Evolutionary conservation across 164 flowering plant genomes (phyloP).

Genomic region (Liriodendron chinense): DNA sequence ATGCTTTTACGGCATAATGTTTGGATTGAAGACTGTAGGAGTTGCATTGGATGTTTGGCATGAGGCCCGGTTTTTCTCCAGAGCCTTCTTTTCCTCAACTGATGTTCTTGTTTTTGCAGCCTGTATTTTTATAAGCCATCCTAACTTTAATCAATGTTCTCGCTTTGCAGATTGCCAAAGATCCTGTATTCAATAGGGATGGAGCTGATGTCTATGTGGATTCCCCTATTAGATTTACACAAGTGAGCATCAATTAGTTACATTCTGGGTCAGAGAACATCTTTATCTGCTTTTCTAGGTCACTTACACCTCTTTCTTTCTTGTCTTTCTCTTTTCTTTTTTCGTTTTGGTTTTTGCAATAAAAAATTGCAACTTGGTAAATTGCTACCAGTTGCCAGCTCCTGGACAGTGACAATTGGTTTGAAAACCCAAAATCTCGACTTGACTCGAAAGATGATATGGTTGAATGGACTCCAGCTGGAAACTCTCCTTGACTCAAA

Average conservation of each 20-base stretch:
- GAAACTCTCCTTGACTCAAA: too few relatives aligned
- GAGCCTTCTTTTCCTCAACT: not conserved
- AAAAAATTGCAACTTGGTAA: too few relatives aligned
- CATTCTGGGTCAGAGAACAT: too few relatives aligned
- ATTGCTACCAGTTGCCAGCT: too few relatives aligned
- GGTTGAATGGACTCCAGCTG: too few relatives aligned
- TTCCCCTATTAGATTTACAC: conserved; percentile 73
- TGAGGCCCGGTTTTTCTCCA: not conserved
- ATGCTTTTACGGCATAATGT: not conserved
- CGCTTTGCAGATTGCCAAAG: conserved; percentile 56
- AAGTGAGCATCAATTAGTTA: conserved; percentile 40
- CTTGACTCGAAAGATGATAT: too few relatives aligned
- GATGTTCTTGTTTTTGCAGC: not conserved
- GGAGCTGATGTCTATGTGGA: conserved; percentile 89
- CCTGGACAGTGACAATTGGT: too few relatives aligned
- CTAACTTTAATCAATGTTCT: not conserved
- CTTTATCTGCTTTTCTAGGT: too few relatives aligned
- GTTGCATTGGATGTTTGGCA: not conserved
- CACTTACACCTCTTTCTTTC: too few relatives aligned
- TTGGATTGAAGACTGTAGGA: not conserved
- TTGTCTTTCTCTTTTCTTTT: too few relatives aligned
- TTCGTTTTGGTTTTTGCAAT: too few relatives aligned
- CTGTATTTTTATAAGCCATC: not conserved
- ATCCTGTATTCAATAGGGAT: conserved; percentile 58
- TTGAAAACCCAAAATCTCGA: too few relatives aligned